These are phyloP conservation scores for Cyclotella baltica DNA, from an alignment of 108 stramenopile genomes.

Conservation along the genomic window DNA sequence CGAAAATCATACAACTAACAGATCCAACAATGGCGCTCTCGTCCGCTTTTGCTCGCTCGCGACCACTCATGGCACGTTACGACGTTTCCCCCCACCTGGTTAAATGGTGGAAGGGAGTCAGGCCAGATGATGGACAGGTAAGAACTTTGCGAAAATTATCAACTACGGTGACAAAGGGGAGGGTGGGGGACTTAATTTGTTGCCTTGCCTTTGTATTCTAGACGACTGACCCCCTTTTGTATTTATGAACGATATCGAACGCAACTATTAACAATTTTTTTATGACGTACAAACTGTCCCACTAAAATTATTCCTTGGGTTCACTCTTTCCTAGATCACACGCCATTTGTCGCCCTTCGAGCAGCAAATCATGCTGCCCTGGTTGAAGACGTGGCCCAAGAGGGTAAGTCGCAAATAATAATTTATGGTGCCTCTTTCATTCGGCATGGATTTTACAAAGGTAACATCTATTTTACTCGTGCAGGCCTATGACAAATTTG, in stretches of 20 bases:
- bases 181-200: no score
- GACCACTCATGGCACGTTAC: conserved; percentile 53
- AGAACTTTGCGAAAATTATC: no score
- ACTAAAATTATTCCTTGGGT: conserved; percentile 15
- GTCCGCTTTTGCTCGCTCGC: conserved; percentile 36
- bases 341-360: conserved; percentile 81
- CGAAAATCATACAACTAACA: no score
- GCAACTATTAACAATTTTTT: no score
- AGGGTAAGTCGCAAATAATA: conserved; percentile 35
- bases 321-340: conserved; percentile 61
- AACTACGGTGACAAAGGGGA: no score
- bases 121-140: conserved; percentile 82
- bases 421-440: conserved; percentile 5
- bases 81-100: conserved; percentile 74
- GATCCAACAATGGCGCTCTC: conserved; percentile 30
- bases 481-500: conserved; percentile 58
- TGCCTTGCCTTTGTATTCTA: no score
- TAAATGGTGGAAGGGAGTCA: conserved; percentile 83
- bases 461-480: neutral
- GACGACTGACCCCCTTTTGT: neutral
- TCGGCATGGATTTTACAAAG: neutral
- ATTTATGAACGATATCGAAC: neutral
- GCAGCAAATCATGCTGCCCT: conserved; percentile 75
- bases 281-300: no score
- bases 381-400: conserved; percentile 82